Evolutionary conservation across 441 rosid species (phyloP).

Genomic region (Croton laevigatus): DNA sequence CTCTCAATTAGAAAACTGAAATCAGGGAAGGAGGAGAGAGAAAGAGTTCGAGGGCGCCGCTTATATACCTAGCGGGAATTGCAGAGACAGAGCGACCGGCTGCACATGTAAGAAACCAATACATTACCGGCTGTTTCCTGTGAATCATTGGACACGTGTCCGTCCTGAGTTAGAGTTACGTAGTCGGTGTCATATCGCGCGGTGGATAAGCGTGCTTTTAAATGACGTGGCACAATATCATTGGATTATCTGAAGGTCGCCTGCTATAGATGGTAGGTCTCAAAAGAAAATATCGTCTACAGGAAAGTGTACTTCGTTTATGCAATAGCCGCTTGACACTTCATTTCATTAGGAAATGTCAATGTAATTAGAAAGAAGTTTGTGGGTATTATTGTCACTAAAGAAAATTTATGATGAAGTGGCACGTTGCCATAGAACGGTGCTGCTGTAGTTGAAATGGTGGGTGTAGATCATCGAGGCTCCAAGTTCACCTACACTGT

Average conservation of each 20-base stretch:
- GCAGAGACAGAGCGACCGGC: conserved; percentile 46
- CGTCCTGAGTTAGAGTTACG: background rate
- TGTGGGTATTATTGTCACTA: background rate
- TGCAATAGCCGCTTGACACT: background rate
- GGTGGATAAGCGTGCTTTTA: conserved; percentile 29
- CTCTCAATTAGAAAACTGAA: conserved; percentile 26
- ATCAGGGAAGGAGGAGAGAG: conserved; percentile 2
- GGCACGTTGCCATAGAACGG: background rate
- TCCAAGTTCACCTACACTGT: background rate
- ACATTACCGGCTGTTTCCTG: conserved; percentile 27
- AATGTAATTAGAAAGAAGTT: too few relatives aligned
- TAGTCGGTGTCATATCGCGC: conserved; percentile 37
- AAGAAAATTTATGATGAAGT: background rate
- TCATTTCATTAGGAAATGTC: background rate
- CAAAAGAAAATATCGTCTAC: conserved; percentile 9
- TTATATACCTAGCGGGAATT: conserved; percentile 59
- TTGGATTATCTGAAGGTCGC: conserved; percentile 16
- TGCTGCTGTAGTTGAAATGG: background rate
- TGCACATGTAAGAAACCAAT: conserved; percentile 24
- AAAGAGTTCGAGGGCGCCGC: conserved; percentile 19
- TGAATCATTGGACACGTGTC: conserved; percentile 30
- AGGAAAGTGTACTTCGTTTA: background rate
- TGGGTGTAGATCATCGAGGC: conserved; percentile 2
- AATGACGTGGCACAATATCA: conserved; percentile 21
- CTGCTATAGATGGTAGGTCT: conserved; percentile 12